Evolutionary conservation across 192 early-diverging fungal genomes (phyloP).

Genomic region (Ramicandelaber brevisporus): DNA sequence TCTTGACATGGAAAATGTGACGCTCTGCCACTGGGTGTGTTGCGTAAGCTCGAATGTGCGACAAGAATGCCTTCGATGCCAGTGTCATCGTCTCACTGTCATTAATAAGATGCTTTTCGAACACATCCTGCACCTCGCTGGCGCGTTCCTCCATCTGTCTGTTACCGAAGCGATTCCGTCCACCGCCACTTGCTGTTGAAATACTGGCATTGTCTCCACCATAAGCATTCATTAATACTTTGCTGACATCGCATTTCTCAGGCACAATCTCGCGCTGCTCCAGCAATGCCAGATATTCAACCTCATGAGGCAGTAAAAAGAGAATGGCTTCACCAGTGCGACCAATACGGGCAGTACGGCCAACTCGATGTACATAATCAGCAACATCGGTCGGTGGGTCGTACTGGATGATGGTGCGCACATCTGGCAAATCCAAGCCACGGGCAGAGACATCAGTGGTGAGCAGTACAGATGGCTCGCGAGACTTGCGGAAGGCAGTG

Average conservation of each 20-base stretch:
- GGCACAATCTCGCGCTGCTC: slow-evolving; percentile 31
- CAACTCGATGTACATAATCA: slow-evolving; percentile 93
- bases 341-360: slow-evolving; percentile 88
- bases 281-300: slow-evolving; percentile 37
- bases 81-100: slow-evolving; percentile 12
- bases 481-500: slow-evolving; percentile 31
- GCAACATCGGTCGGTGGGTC: slow-evolving; percentile 83
- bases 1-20: slow-evolving; percentile 83
- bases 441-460: slow-evolving; percentile 95
- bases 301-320: slow-evolving; percentile 79
- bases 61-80: slow-evolving; percentile 62
- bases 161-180: no score
- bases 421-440: slow-evolving; percentile 89
- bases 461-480: slow-evolving; percentile 46
- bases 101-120: slow-evolving; percentile 12
- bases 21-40: slow-evolving; percentile 66
- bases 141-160: slow-evolving; percentile 17
- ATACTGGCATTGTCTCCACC: no score
- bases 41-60: slow-evolving; percentile 78
- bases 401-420: slow-evolving; percentile 78
- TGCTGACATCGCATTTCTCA: no score
- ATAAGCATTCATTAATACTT: no score
- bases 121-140: slow-evolving; percentile 12
- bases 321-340: slow-evolving; percentile 59
- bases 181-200: no score